phyloP scores from a whole-genome alignment of 495 filamentous ascomycete species.

The Penicillium malachiteum region DNA sequence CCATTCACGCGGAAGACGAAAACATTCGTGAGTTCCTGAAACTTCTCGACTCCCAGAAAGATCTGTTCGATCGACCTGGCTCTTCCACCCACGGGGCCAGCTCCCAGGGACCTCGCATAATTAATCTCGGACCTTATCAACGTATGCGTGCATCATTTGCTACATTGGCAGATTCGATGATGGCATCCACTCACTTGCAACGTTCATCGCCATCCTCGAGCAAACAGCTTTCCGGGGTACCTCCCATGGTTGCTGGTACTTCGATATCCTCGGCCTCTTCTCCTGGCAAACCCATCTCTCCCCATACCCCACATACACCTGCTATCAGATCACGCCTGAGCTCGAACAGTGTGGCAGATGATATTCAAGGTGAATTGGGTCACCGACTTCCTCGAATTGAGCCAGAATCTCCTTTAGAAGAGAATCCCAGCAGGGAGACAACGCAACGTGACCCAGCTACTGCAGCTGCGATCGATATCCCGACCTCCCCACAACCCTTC shows the following conservation, averaged over 20 bases:
- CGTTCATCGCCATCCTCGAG: constrained; percentile 82
- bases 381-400: constrained; percentile 29
- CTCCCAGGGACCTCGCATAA: constrained; percentile 55
- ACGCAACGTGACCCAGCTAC: constrained; percentile 46
- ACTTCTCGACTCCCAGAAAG: constrained; percentile 76
- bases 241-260: constrained; percentile 77
- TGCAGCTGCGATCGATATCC: constrained; percentile 78
- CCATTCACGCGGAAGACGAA: constrained; percentile 81
- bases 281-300: constrained; percentile 83
- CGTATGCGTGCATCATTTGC: constrained; percentile 84
- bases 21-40: constrained; percentile 92
- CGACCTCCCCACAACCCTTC: constrained; percentile 67
- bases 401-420: constrained; percentile 38
- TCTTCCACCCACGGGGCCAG: constrained; percentile 56
- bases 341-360: constrained; percentile 81
- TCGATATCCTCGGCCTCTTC: constrained; percentile 85
- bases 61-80: constrained; percentile 58
- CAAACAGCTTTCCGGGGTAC: constrained; percentile 77
- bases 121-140: constrained; percentile 70
- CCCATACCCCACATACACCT: constrained; percentile 84
- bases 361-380: constrained; percentile 42
- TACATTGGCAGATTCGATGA: constrained; percentile 83
- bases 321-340: constrained; percentile 90
- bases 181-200: constrained; percentile 76
- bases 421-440: constrained; percentile 34